Conservation (phyloP, 2,329 filamentous ascomycete species). For the Talaromyces sp. region DNA sequence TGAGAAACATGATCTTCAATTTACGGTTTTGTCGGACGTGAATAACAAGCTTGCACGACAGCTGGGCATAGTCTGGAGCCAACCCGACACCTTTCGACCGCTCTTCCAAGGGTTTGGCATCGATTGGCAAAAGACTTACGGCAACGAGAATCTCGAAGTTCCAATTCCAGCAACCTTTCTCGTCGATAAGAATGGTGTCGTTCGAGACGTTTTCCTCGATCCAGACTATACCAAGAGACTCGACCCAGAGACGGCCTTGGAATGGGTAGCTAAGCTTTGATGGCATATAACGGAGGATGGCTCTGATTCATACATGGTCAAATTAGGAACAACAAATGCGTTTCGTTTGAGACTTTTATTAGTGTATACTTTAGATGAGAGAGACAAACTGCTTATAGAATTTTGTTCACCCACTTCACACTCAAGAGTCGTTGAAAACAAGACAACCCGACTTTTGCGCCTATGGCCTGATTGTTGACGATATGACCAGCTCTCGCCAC, state of each 20-base stretch:
- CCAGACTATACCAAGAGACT: constrained; percentile 31
- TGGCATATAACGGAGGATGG: too few relatives aligned
- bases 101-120: constrained; percentile 30
- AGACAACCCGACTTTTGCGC: background rate
- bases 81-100: constrained; percentile 28
- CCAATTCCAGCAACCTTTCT: constrained; percentile 41
- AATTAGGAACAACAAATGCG: background rate
- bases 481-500: background rate
- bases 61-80: constrained; percentile 37
- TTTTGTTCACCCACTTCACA: too few relatives aligned
- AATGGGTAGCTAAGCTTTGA: constrained; percentile 3
- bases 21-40: constrained; percentile 42
- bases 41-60: constrained; percentile 35
- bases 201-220: constrained; percentile 38
- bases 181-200: constrained; percentile 35
- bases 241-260: constrained; percentile 7
- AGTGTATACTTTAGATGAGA: too few relatives aligned
- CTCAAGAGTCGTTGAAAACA: background rate
- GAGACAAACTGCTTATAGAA: too few relatives aligned
- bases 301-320: background rate
- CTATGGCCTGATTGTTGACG: background rate
- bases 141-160: constrained; percentile 38
- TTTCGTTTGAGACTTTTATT: background rate
- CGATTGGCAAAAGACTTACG: constrained; percentile 34
- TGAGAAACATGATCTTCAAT: constrained; percentile 43